phyloP scores from a whole-genome alignment of 768 basidiomycete genomes.

The Tremella mesenterica region DNA sequence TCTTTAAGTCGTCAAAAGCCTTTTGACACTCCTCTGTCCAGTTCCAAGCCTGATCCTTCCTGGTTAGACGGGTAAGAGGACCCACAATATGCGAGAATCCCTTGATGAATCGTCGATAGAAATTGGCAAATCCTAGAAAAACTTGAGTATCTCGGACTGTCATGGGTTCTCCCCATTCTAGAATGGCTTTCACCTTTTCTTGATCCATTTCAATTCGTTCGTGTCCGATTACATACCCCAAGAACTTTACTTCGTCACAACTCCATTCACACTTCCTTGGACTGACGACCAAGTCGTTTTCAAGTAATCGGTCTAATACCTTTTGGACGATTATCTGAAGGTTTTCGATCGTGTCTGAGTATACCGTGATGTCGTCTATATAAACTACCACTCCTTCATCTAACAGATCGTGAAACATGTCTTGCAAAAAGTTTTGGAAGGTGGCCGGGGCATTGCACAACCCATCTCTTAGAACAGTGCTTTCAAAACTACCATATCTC shows the following conservation, averaged over 20 bases:
- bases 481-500: slow-evolving; percentile 19
- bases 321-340: no score
- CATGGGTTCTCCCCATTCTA: no score
- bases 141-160: no score
- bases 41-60: no score
- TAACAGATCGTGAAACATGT: slow-evolving; percentile 17
- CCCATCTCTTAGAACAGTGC: slow-evolving; percentile 24
- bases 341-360: slow-evolving; percentile 2
- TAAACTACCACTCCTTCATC: slow-evolving; percentile 16
- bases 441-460: slow-evolving; percentile 23
- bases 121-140: no score
- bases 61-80: no score
- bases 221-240: background rate
- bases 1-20: no score
- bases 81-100: no score
- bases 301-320: slow-evolving; percentile 5
- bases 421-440: slow-evolving; percentile 26
- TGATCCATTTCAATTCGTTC: background rate
- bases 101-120: no score
- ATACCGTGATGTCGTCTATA: slow-evolving; percentile 23
- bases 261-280: slow-evolving; percentile 7
- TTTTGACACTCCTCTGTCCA: no score
- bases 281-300: background rate
- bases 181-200: background rate
- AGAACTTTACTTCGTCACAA: background rate